Evolutionary conservation across 2,329 filamentous ascomycete species (phyloP).

Genomic region (Cylindrodendrum hubeiense): DNA sequence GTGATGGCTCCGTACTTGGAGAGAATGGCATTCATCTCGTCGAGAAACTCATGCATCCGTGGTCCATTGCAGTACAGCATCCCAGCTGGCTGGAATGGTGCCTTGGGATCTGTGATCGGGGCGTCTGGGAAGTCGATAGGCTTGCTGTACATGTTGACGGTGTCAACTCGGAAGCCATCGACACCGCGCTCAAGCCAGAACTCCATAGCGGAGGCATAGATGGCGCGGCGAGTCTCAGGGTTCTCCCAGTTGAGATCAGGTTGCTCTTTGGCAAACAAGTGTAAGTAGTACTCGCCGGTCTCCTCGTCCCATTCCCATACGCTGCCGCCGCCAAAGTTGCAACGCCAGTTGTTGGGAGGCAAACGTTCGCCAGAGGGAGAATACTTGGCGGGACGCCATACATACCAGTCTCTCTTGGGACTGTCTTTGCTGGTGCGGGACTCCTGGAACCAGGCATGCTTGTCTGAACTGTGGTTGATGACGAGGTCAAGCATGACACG

Average conservation of each 20-base stretch:
- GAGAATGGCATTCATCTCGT: slow-evolving; percentile 74
- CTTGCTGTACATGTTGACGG: slow-evolving; percentile 81
- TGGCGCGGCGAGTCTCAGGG: slow-evolving; percentile 72
- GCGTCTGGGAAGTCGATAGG: slow-evolving; percentile 69
- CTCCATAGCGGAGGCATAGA: slow-evolving; percentile 78
- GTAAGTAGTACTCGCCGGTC: slow-evolving; percentile 82
- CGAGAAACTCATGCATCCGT: slow-evolving; percentile 75
- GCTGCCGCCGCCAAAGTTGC: slow-evolving; percentile 69
- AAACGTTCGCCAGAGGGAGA: slow-evolving; percentile 69
- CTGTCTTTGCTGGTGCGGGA: slow-evolving; percentile 34
- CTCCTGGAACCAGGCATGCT: slow-evolving; percentile 43
- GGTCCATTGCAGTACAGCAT: slow-evolving; percentile 76
- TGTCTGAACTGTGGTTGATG: slow-evolving; percentile 42
- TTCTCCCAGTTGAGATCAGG: slow-evolving; percentile 92
- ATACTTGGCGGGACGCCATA: slow-evolving; percentile 66
- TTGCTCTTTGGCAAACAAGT: slow-evolving; percentile 80
- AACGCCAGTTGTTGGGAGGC: slow-evolving; percentile 82
- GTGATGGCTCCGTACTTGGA: slow-evolving; percentile 75
- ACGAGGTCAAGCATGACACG: slow-evolving; percentile 42
- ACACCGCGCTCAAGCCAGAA: slow-evolving; percentile 85
- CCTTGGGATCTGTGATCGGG: slow-evolving; percentile 61
- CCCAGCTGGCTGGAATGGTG: slow-evolving; percentile 64
- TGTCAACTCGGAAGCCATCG: slow-evolving; percentile 80
- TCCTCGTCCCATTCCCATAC: slow-evolving; percentile 79
- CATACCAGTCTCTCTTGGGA: slow-evolving; percentile 70